Percentiles rank a stretch among this genome's conserved stretches.
Conservation (phyloP, 73 alveolate genomes). For the Blepharisma japonicum region DNA sequence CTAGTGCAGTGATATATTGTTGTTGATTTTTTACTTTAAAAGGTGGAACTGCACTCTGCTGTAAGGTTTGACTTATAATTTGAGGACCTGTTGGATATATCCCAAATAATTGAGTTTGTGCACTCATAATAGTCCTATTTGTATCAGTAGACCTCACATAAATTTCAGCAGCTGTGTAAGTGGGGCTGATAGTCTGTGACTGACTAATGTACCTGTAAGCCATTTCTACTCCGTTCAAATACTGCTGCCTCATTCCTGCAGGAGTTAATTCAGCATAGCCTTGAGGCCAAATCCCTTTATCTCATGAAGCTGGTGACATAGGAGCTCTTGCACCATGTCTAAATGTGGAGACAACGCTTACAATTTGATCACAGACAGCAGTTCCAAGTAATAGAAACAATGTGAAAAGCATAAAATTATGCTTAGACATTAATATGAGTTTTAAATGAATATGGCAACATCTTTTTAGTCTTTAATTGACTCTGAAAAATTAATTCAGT, state of each 20-base stretch:
- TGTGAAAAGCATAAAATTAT: no score
- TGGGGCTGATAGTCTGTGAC: neutral
- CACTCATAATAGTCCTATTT: constrained; percentile 22
- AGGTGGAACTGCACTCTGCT: constrained; percentile 25
- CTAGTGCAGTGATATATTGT: neutral
- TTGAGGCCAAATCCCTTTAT: constrained; percentile 6
- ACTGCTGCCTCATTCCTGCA: constrained; percentile 34
- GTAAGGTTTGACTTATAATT: neutral
- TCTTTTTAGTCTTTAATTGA: no score
- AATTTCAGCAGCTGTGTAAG: neutral
- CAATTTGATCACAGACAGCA: no score
- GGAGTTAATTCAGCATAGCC: constrained; percentile 31
- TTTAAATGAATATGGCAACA: no score
- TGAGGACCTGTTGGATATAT: constrained; percentile 26
- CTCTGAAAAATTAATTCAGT: no score
- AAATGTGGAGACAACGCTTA: neutral
- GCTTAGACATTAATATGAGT: no score
- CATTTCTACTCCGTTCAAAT: constrained; percentile 18
- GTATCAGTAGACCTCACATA: neutral
- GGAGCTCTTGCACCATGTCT: constrained; percentile 43
- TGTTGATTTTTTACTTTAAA: neutral
- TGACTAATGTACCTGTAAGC: neutral
- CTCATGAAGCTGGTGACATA: neutral
- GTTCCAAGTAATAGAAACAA: no score
- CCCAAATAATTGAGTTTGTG: constrained; percentile 23